Base-by-base conservation (phyloP, 208 protist species). In the Strigomonas oncopelti region DNA sequence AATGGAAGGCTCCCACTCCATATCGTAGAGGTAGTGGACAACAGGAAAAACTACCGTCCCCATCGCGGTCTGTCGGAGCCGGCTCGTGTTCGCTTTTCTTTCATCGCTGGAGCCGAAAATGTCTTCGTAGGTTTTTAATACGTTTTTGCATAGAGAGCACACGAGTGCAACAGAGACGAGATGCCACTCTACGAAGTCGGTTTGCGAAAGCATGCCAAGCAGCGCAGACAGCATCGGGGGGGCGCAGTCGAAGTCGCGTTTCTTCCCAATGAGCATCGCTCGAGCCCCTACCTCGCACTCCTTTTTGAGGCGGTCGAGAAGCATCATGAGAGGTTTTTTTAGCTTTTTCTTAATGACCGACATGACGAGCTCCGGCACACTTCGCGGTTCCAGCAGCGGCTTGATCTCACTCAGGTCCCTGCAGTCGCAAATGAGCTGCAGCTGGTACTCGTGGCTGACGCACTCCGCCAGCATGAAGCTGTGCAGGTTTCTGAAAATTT, bases 371-470 rank as follows among this genome's bases (percentile, higher is more conserved):
- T 51, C 45, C 22, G 27, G 25, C 4, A 71, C 38, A 34, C 29
- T 59, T 2, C 52, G 67, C 13, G 78, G 77, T 62, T 85, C 80
- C 32, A 96, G 72, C 46, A 93, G 85, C 24, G 78, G 77, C 84
- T 91, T 93, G 66, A 96, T 87, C 28, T 84, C 11, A 89, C 74
- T 11, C 78, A 83, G 1, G 70, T 61, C 90, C 83, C 28, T 77
- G 82, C n/a, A 92, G 72, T 91, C 80, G 25, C 78, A 81, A 62
- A 96, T 91, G 5, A 90, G 80, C 70, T 84, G 66, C 11, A 96
- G 73, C 70, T 92, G 85, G 62, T 93, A 94, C 32, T 90, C 85
- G 67, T 93, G 81, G 69, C 81, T 90, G 25, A 92, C 84, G 29
- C 88, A 93, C 48, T 85, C 48, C 13, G 83, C 73, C n/a, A 96